A percentile compares a stretch with the other conserved stretches of the same genome.
These are phyloP conservation scores for Thalia dealbata DNA, from an alignment of 176 grass and related monocot species.

Conservation along the genomic window DNA sequence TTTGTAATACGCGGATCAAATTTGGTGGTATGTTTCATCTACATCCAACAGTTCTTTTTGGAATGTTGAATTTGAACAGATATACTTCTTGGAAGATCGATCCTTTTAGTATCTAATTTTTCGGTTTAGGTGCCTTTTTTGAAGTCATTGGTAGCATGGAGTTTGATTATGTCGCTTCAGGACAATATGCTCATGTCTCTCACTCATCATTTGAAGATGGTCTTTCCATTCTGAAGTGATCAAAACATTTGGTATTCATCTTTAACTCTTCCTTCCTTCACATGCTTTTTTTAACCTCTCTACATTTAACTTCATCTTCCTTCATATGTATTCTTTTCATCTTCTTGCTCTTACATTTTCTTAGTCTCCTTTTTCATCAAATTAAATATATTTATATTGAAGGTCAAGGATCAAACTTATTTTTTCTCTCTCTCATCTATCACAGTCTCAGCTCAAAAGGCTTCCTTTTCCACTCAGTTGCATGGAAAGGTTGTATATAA, in stretches of 20 bases:
- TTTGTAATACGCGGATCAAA: conserved; percentile 96
- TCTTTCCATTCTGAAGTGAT: conserved; percentile 53
- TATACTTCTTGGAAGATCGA: neutral
- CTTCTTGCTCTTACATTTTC: neutral
- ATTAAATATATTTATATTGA: conserved; percentile 15
- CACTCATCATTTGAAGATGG: conserved; percentile 37
- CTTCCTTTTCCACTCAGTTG: conserved; percentile 89
- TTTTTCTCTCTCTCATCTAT: conserved; percentile 96
- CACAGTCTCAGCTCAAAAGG: conserved; percentile 66
- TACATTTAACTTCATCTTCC: neutral
- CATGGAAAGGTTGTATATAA: conserved; percentile 50
- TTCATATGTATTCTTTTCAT: neutral
- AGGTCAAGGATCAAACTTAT: conserved; percentile 98
- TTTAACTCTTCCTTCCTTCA: neutral
- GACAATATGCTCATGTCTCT: conserved; percentile 82
- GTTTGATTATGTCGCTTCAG: conserved; percentile 93
- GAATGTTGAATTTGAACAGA: neutral
- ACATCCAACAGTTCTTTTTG: neutral
- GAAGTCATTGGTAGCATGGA: conserved; percentile 60
- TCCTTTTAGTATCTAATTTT: conserved; percentile 1
- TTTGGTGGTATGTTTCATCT: conserved; percentile 52
- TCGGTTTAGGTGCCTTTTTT: conserved; percentile 65
- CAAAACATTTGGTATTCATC: conserved; percentile 46
- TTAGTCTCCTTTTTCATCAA: neutral
- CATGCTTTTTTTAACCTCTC: no score